Evolutionary conservation across 306 rosid species (phyloP).

Genomic region (Medicago arabica): DNA sequence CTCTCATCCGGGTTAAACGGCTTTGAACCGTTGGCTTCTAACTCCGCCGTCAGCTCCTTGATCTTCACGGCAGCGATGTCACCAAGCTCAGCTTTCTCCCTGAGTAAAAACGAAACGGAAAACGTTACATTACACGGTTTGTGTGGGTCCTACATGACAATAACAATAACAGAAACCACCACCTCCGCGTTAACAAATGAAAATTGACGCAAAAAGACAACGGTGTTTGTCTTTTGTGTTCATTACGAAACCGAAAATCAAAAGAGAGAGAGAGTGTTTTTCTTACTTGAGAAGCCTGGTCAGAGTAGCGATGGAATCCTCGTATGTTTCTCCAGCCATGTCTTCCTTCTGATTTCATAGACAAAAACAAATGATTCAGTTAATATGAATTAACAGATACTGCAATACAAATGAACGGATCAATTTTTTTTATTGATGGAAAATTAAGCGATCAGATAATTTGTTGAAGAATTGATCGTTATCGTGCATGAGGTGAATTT

Average conservation of each 20-base stretch:
- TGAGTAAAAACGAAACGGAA: slow-evolving; percentile 34
- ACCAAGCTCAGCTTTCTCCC: slow-evolving; percentile 66
- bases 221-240: neutral
- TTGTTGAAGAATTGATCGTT: neutral
- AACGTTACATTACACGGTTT: slow-evolving; percentile 35
- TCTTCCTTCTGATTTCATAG: slow-evolving; percentile 61
- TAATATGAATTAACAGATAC: neutral
- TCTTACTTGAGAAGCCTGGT: slow-evolving; percentile 72
- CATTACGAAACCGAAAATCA: neutral
- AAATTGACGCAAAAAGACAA: neutral
- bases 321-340: slow-evolving; percentile 77
- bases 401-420: neutral
- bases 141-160: slow-evolving; percentile 32
- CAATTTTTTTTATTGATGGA: neutral
- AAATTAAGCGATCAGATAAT: neutral
- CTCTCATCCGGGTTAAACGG: slow-evolving; percentile 63
- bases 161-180: slow-evolving; percentile 9
- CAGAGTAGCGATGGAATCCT: slow-evolving; percentile 78
- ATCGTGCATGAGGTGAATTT: neutral
- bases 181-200: neutral
- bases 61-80: slow-evolving; percentile 76
- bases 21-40: slow-evolving; percentile 43
- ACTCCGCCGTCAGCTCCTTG: slow-evolving; percentile 72
- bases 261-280: neutral
- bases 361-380: neutral